phyloP scores from a whole-genome alignment of 192 early-diverging fungal species.

The Rhizophlyctis rosea region DNA sequence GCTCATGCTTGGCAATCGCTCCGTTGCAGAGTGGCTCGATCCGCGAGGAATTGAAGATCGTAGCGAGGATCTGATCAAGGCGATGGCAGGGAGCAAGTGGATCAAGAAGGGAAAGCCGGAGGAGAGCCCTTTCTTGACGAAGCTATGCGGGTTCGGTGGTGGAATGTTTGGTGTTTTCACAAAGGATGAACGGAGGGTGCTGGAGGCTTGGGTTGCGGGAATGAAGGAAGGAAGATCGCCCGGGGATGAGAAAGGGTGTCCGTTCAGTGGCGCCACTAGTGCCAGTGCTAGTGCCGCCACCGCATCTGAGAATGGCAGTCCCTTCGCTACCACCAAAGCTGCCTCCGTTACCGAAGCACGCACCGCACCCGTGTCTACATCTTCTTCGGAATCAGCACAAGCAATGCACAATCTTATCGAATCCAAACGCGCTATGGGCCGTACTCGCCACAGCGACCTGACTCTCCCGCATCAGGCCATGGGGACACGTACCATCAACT shows the following conservation, averaged over 20 bases:
- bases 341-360: not conserved
- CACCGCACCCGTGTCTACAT: too few relatives aligned
- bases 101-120: slow-evolving; percentile 3
- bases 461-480: slow-evolving; percentile 1
- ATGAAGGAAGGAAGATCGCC: not conserved
- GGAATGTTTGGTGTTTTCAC: slow-evolving; percentile 23
- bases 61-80: slow-evolving; percentile 1
- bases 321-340: not conserved
- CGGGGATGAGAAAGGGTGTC: not conserved
- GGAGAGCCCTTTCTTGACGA: slow-evolving; percentile 1
- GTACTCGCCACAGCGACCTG: not conserved
- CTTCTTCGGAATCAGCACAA: too few relatives aligned
- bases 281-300: not conserved
- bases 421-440: not conserved
- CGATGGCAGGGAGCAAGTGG: slow-evolving; percentile 1
- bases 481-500: not conserved
- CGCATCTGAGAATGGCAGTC: not conserved
- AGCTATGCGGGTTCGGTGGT: slow-evolving; percentile 18
- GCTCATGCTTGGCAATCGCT: slow-evolving; percentile 1
- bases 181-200: slow-evolving; percentile 3
- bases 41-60: slow-evolving; percentile 3
- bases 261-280: not conserved
- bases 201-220: slow-evolving; percentile 16
- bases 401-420: slow-evolving; percentile 11
- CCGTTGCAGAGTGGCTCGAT: slow-evolving; percentile 13